Conservation (phyloP, 768 basidiomycete genomes). For the Boletellus sp. region DNA sequence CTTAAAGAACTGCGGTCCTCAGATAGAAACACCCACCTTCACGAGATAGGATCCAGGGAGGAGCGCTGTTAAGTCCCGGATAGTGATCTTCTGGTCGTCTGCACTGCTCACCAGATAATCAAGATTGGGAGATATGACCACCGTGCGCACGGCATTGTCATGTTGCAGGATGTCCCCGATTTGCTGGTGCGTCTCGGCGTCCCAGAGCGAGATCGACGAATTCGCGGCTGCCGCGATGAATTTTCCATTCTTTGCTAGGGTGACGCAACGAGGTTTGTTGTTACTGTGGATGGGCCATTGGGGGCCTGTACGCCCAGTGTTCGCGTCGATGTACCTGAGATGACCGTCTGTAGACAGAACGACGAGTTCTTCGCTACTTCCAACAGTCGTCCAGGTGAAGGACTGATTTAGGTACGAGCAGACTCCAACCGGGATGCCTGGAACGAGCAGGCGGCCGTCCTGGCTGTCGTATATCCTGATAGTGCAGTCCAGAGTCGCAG, state of each 20-base stretch:
- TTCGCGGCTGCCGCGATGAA: neutral
- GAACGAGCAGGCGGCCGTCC: neutral
- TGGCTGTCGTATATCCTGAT: neutral
- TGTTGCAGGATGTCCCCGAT: neutral
- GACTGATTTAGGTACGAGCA: neutral
- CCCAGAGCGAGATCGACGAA: constrained; percentile 1
- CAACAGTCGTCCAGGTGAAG: neutral
- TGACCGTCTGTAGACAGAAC: neutral
- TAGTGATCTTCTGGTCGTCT: neutral
- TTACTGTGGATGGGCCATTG: neutral
- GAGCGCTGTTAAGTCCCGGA: neutral
- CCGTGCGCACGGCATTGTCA: neutral
- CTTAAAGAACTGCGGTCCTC: too few relatives aligned
- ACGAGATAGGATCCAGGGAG: neutral
- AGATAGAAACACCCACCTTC: neutral
- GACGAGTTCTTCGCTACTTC: neutral
- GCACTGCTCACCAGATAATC: neutral
- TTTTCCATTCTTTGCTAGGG: neutral
- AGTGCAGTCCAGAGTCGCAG: neutral
- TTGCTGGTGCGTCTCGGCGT: neutral
- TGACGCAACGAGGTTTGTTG: neutral
- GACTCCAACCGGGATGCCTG: neutral
- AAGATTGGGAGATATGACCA: neutral
- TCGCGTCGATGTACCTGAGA: neutral
- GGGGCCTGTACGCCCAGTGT: neutral